Base-by-base conservation (phyloP, 2,329 filamentous ascomycete species). In the Epicoccum sorghinum region DNA sequence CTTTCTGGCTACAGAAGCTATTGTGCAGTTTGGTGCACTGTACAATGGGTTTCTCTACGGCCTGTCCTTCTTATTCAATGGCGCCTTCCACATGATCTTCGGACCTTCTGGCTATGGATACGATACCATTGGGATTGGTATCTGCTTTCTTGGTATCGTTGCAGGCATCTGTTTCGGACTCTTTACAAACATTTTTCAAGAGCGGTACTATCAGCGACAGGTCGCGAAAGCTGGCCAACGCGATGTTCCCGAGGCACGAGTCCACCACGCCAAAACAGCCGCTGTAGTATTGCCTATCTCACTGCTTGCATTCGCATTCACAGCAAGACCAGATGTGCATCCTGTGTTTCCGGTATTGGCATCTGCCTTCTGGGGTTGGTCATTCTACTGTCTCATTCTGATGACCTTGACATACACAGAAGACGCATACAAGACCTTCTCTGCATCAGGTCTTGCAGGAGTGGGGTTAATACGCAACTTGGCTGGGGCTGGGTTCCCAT, bases 41-140 rank as follows among this genome's bases (percentile, higher is more conserved):
- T 81, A 80, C 61, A 81, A 81, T 42, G 79, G 78, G 4, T 80
- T 79, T 53, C 66, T 81, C 2, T 81, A 81, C 44, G 79, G 79
- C 2, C 53, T 81, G 7, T 79, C 77, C 1, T 82, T 82, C 48
- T 68, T 81, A 0, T 81, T 81, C 68, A 81, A 81, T 50, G 77
- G 75, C 3, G 79, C 78, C 0, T 82, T 82, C 50, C 70, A 75
- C 18, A 71, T 82, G 18, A 80, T 82, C 0, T 82, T 82, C 50
- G 78, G 79, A 1, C 63, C 71, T 7, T 60, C 66, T 13, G 79
- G 79, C 1, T 77, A 77, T 47, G 77, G 76, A 0, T 78, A 78
- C 33, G 63, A 70, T 52, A 75, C 67, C 1, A 67, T 76, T 4
- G 72, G 72, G 2, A 70, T 78, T 29, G 77, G 77, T 0, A 67